Base-by-base conservation (phyloP, 108 stramenopile genomes). In the Nitzschia sp. region DNA sequence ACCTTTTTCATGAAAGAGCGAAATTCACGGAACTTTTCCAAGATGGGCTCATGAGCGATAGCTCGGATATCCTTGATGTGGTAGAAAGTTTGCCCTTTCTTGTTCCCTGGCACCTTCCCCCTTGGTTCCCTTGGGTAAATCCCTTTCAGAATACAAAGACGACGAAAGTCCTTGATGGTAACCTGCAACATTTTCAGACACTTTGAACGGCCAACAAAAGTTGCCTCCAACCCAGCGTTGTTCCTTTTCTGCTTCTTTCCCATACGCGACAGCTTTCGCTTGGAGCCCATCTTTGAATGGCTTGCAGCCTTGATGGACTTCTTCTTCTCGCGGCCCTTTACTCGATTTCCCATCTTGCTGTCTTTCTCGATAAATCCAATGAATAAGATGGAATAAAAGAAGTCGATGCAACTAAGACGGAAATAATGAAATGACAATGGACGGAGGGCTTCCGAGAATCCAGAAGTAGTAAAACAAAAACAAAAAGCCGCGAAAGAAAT, bases 141-240 rank as follows among this genome's bases (percentile, higher is more conserved):
- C 15, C 99, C 99, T 81, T 99, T 99, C 44, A 99, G 88, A 75
- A 99, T 99, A 79, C 99, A 99, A 3, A 99, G 87, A 47, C 99
- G 88, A 33, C 98, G 90, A 83, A 99, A 99, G 68, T 99, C 99
- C 57, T 96, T 93, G 50, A 99, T 80, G 1, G 94, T 94, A 19
- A 99, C 75, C 77, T 98, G 97, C 23, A 99, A 85, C 68, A 87
- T 85, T 47, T 91, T 92, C 36, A 98, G 72, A 3, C 92, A 95
- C 69, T 86, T 78, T 44, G 92, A 75, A 2, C 99, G 90, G 8
- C 96, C 96, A 57, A 99, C 86, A 88, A 95, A 99, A 65, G 93
- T 94, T 45, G 97, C 96, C 46, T 94, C 93, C 53, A 93, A 71
- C 47, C 99, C 99, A 68, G 88, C 75, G 32, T 95, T 80, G 21